Conservation (phyloP, 345 rosid species). For the Barbarea vulgaris region DNA sequence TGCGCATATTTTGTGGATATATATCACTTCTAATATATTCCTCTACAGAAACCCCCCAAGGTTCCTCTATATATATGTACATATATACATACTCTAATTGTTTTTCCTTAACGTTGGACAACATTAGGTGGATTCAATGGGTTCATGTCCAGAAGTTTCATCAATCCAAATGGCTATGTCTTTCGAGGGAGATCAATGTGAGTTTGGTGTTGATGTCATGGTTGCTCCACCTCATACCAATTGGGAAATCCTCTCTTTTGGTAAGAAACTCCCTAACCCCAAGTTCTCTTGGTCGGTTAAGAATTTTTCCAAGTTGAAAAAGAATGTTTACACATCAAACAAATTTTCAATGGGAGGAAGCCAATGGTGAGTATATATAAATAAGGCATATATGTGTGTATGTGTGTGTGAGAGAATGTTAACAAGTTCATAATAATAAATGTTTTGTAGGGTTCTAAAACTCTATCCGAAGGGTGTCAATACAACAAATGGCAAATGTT, state of each 20-base stretch:
- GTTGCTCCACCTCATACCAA: constrained; percentile 5
- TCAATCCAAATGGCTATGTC: neutral
- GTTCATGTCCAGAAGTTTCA: neutral
- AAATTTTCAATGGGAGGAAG: neutral
- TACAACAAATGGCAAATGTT: neutral
- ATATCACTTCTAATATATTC: too few relatives aligned
- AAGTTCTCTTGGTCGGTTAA: neutral
- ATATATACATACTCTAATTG: too few relatives aligned
- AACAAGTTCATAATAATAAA: neutral
- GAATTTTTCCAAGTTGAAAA: neutral
- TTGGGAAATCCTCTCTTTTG: constrained; percentile 17
- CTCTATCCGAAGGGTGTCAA: neutral
- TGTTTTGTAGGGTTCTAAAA: neutral
- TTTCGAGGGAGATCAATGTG: constrained; percentile 20
- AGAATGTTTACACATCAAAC: neutral
- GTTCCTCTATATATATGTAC: neutral
- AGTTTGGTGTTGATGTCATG: constrained; percentile 20
- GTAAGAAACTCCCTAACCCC: neutral
- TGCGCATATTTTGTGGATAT: too few relatives aligned
- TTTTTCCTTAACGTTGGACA: too few relatives aligned
- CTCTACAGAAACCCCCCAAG: too few relatives aligned
- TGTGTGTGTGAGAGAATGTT: neutral
- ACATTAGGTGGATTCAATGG: too few relatives aligned
- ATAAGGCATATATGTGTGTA: too few relatives aligned
- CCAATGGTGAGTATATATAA: neutral